Conservation (phyloP, 306 rosid species). For the Cajanus cajan region DNA sequence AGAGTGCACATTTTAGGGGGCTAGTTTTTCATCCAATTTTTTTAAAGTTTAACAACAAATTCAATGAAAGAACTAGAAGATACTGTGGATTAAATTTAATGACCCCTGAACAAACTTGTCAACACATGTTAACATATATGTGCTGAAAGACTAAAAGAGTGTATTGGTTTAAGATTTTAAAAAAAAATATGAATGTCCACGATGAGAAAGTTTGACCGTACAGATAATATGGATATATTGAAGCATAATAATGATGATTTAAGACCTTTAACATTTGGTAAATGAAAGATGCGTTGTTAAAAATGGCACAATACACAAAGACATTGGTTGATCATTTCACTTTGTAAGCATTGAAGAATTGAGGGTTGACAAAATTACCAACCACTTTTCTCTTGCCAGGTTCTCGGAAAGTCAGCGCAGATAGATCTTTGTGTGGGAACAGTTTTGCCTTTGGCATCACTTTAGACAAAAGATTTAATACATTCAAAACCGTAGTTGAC, state of each 20-base stretch:
- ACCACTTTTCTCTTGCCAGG: constrained; percentile 77
- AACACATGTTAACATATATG: background rate
- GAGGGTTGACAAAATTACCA: constrained; percentile 33
- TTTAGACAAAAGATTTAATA: constrained; percentile 54
- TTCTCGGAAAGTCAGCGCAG: constrained; percentile 66
- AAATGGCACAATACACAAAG: background rate
- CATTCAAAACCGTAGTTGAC: constrained; percentile 56
- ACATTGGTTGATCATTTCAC: background rate
- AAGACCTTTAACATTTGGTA: background rate
- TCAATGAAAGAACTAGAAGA: background rate
- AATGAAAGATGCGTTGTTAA: background rate
- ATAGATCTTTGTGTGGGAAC: constrained; percentile 62
- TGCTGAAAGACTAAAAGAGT: background rate
- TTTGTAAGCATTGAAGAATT: background rate
- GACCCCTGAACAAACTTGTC: too few relatives aligned
- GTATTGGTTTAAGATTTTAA: too few relatives aligned
- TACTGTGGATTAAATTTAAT: background rate
- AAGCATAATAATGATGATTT: constrained; percentile 1
- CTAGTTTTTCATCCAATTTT: background rate
- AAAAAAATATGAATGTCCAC: background rate
- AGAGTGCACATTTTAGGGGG: background rate
- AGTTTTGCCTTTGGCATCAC: constrained; percentile 78
- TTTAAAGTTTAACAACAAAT: background rate
- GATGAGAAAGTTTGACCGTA: background rate
- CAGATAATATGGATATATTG: constrained; percentile 6